Conservation (phyloP, 768 basidiomycete species). For the Auricularia sp. region DNA sequence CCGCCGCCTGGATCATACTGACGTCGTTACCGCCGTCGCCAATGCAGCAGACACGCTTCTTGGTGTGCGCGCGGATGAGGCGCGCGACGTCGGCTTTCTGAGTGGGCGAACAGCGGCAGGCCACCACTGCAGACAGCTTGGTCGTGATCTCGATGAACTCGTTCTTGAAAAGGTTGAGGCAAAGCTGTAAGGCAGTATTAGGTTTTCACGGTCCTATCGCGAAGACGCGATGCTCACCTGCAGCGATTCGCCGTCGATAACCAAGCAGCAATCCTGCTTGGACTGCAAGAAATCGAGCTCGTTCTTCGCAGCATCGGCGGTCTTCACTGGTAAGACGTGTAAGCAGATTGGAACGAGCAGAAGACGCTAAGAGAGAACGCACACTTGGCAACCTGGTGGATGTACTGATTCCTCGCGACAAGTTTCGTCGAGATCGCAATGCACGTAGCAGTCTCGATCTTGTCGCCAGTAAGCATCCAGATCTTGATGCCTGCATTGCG, state of each 20-base stretch:
- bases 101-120: constrained; percentile 95
- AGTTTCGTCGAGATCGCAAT: constrained; percentile 97
- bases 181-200: constrained; percentile 47
- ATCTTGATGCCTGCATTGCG: constrained; percentile 97
- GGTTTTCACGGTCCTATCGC: neutral
- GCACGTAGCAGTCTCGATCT: constrained; percentile 96
- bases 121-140: constrained; percentile 91
- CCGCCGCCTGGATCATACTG: constrained; percentile 98
- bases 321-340: constrained; percentile 54
- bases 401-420: constrained; percentile 92
- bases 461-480: constrained; percentile 99
- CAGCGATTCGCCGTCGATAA: constrained; percentile 95
- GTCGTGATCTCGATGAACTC: constrained; percentile 96
- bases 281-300: constrained; percentile 89
- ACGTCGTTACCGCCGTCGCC: constrained; percentile 99
- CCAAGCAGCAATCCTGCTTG: constrained; percentile 93
- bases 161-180: constrained; percentile 78
- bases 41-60: constrained; percentile 95
- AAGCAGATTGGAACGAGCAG: constrained; percentile 2
- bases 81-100: constrained; percentile 98
- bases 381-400: constrained; percentile 94
- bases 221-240: constrained; percentile 43
- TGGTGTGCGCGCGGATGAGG: constrained; percentile 80
- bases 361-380: constrained; percentile 18
- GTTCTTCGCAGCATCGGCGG: constrained; percentile 70